Base-by-base conservation (phyloP, 164 flowering plant genomes). In the Magnolia officinalis region DNA sequence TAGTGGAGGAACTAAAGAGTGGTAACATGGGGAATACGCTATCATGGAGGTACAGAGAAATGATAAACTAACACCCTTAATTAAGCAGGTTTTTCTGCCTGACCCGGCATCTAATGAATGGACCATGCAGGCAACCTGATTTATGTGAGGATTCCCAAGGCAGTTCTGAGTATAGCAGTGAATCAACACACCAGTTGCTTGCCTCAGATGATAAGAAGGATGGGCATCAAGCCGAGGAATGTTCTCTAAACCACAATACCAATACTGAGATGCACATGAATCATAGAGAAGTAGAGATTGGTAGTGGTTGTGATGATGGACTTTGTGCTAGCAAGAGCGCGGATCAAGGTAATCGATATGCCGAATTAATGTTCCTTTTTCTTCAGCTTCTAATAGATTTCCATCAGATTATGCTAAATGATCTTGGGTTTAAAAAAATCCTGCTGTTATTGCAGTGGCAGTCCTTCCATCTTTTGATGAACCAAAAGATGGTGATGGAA, bases 161-260 rank as follows among this genome's bases (percentile, higher is more conserved):
- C 66, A 90, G 92, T 84, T 94, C 99, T 13, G 97, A 88, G 64
- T 88, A 87, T 78, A 94, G 97, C 78, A 90, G 93, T 55, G 97
- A 91, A 77, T 92, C 98, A 78, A 89, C 89, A 77, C 79, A 83
- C 63, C 71, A 87, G 72, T 80, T 86, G 16, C 82, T 83, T 63
- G 61, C 83, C 63, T 80, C 82, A 50, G 77, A 72, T 78, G 88
- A 89, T 45, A 88, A 83, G 80, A 50, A 70, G 55, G 90, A 87
- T 70, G 79, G 80, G 70, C 67, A 78, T 79, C 87, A 84, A 78
- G 70, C 78, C 78, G 91, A 89, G 75, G 73, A 77, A 8, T 81
- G 82, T 78, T 79, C 83, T 75, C 29, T 76, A 67, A 76, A 82
- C 64, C 83, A 86, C 77, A 85, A 80, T 50, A 70, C 63, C 67